These are phyloP conservation scores for Glarea lozoyensis DNA, from an alignment of 495 filamentous ascomycete genomes.

Conservation along the genomic window DNA sequence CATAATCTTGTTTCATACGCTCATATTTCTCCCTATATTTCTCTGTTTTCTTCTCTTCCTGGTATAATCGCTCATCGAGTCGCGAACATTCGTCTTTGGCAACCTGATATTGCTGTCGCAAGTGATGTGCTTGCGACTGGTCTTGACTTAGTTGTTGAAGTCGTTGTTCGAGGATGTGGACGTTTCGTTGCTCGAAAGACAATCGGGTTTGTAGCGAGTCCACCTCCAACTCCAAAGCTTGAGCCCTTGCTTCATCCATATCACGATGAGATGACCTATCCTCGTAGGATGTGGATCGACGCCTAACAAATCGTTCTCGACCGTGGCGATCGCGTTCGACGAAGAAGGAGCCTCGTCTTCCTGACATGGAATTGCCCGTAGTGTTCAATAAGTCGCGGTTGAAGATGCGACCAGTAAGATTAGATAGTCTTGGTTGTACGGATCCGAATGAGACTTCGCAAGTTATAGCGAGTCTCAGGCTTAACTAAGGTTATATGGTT, in stretches of 20 bases:
- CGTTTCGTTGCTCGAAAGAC: conserved; percentile 12
- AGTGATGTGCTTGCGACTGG: conserved; percentile 9
- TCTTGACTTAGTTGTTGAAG: conserved; percentile 8
- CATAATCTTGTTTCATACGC: conserved; percentile 34
- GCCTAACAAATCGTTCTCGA: conserved; percentile 7
- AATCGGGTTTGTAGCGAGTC: conserved; percentile 11
- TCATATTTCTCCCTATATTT: conserved; percentile 33
- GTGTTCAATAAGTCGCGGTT: background rate
- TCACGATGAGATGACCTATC: conserved; percentile 5
- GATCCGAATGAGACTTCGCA: background rate
- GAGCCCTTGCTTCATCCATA: conserved; percentile 15
- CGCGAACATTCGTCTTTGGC: conserved; percentile 5
- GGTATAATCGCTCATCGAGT: conserved; percentile 39
- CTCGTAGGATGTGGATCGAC: conserved; percentile 1
- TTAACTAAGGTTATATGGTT: background rate
- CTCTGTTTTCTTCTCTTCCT: conserved; percentile 28
- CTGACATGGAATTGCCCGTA: conserved; percentile 12
- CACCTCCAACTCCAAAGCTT: conserved; percentile 9
- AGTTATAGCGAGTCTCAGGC: too few species aligned
- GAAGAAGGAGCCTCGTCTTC: background rate
- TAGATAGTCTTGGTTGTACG: background rate
- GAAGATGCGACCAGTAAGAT: conserved; percentile 6
- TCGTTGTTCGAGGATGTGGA: conserved; percentile 10
- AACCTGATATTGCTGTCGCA: conserved; percentile 6
- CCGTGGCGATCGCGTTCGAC: conserved; percentile 14